These are phyloP conservation scores for Phoma sp. DNA, from an alignment of 2,329 filamentous ascomycete genomes.

Conservation along the genomic window DNA sequence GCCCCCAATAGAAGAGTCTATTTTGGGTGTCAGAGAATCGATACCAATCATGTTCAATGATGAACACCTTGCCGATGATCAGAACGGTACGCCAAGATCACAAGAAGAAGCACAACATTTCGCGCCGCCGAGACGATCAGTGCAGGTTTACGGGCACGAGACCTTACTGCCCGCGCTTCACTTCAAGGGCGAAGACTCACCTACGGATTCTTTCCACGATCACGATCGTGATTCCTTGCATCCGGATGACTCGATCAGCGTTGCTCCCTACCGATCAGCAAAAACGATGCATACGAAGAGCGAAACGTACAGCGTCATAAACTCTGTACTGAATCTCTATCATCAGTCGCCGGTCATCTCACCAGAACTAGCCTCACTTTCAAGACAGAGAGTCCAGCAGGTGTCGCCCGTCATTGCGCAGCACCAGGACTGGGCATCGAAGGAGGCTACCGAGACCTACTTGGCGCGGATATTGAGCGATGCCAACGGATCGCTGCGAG, in stretches of 20 bases:
- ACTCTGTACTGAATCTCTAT: slow-evolving; percentile 52
- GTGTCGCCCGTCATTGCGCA: slow-evolving; percentile 62
- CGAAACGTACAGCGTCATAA: slow-evolving; percentile 54
- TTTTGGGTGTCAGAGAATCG: slow-evolving; percentile 61
- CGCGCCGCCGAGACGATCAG: slow-evolving; percentile 23
- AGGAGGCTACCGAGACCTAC: slow-evolving; percentile 63
- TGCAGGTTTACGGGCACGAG: slow-evolving; percentile 22
- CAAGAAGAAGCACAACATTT: slow-evolving; percentile 23
- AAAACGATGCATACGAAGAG: slow-evolving; percentile 47
- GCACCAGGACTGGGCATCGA: slow-evolving; percentile 62
- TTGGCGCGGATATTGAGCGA: slow-evolving; percentile 56
- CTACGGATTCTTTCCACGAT: slow-evolving; percentile 41
- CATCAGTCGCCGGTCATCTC: slow-evolving; percentile 48
- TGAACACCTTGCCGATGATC: slow-evolving; percentile 34
- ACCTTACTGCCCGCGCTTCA: slow-evolving; percentile 23
- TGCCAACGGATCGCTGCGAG: slow-evolving; percentile 40
- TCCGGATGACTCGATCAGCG: slow-evolving; percentile 50
- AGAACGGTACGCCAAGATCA: neutral
- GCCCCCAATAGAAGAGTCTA: slow-evolving; percentile 48
- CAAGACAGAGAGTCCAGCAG: slow-evolving; percentile 52
- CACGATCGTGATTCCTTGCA: slow-evolving; percentile 43
- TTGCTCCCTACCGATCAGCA: slow-evolving; percentile 42
- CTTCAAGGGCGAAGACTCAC: slow-evolving; percentile 45
- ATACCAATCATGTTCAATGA: slow-evolving; percentile 63
- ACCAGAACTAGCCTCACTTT: slow-evolving; percentile 50